Conservation (phyloP, 495 filamentous ascomycete genomes). For the Terfezia claveryi region DNA sequence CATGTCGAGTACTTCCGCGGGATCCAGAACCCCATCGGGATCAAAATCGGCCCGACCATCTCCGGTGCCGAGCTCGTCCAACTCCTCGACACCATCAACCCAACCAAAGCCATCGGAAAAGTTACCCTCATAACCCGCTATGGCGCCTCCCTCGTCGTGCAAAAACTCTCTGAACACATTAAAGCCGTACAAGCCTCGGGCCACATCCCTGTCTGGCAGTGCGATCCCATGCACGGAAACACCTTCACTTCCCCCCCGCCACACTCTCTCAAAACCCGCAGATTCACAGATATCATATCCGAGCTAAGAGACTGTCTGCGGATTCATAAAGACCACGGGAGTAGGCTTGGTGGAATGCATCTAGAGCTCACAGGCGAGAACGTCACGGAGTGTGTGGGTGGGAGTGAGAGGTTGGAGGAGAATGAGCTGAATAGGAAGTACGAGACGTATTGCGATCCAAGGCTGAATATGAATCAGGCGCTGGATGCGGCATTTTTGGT, state of each 20-base stretch:
- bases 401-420: constrained; percentile 67
- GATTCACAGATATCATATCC: constrained; percentile 64
- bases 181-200: constrained; percentile 55
- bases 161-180: constrained; percentile 61
- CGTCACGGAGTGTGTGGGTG: constrained; percentile 88
- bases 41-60: constrained; percentile 86
- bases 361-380: constrained; percentile 86
- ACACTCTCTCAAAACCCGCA: constrained; percentile 60
- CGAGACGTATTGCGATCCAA: constrained; percentile 83
- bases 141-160: constrained; percentile 48
- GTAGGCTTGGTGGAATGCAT: constrained; percentile 81
- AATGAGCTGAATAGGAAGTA: constrained; percentile 74
- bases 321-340: constrained; percentile 63
- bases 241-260: constrained; percentile 41
- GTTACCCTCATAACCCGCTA: constrained; percentile 93
- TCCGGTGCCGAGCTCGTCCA: constrained; percentile 43
- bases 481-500: constrained; percentile 86
- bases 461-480: constrained; percentile 93
- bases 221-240: constrained; percentile 93
- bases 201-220: constrained; percentile 82
- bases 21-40: constrained; percentile 80
- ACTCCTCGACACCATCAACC: constrained; percentile 70
- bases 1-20: constrained; percentile 97
- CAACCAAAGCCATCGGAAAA: constrained; percentile 58
- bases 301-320: constrained; percentile 58